A percentile compares a stretch with the other conserved stretches of the same genome.
phyloP scores from a whole-genome alignment of 1,284 basidiomycete genomes.

The Melampsora americana region DNA sequence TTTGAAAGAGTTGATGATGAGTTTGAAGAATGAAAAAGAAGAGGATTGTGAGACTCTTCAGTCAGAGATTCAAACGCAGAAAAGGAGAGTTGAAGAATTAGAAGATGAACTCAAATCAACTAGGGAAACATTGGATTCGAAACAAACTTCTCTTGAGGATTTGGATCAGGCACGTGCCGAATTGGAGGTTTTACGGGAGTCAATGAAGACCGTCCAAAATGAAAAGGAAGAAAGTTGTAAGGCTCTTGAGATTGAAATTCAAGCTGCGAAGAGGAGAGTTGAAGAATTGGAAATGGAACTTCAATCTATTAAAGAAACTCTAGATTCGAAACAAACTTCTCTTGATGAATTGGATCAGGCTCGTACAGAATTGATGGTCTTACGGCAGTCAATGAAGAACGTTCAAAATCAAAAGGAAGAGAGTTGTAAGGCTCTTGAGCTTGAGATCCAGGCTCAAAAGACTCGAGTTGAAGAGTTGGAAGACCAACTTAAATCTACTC shows the following conservation, averaged over 20 bases:
- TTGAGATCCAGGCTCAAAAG: constrained; percentile 3
- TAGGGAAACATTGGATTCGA: background rate
- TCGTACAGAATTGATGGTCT: background rate
- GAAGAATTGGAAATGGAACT: too few species aligned
- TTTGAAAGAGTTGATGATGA: too few species aligned
- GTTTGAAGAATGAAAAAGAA: too few species aligned
- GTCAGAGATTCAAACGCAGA: background rate
- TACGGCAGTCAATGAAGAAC: background rate
- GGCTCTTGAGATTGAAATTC: too few species aligned
- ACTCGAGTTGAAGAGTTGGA: background rate
- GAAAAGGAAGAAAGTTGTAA: too few species aligned
- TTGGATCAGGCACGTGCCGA: constrained; percentile 9
- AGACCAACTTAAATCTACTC: background rate
- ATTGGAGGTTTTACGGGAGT: background rate
- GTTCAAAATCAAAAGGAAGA: too few species aligned
- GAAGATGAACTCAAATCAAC: background rate
- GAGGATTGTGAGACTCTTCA: background rate
- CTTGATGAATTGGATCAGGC: constrained; percentile 2
- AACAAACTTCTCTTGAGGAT: background rate
- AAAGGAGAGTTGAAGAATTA: background rate
- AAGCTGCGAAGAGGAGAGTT: too few species aligned
- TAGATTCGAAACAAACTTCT: background rate
- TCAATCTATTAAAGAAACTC: constrained; percentile 1
- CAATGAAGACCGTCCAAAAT: too few species aligned
- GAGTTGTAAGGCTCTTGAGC: background rate